A percentile compares a stretch with the other conserved stretches of the same genome.
phyloP scores from a whole-genome alignment of 148 eudicot species.

The Limonium bicolor region DNA sequence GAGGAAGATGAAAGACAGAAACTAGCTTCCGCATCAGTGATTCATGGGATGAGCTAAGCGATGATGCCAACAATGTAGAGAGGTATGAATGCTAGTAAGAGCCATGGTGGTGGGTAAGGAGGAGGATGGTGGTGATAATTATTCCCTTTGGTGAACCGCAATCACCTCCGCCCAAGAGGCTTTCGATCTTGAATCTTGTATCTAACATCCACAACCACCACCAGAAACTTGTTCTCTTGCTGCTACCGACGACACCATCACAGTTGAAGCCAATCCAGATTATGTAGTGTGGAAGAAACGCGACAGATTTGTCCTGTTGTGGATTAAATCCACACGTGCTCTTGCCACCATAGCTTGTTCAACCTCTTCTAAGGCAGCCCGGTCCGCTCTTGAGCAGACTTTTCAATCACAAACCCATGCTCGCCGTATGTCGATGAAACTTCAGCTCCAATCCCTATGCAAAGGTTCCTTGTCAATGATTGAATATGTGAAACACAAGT shows the following conservation, averaged over 20 bases:
- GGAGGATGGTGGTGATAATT: background rate
- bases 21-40: background rate
- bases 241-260: background rate
- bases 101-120: background rate
- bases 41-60: background rate
- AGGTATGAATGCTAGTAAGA: background rate
- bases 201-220: background rate
- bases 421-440: background rate
- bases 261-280: background rate
- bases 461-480: too few relatives aligned
- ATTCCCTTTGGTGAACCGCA: too few relatives aligned
- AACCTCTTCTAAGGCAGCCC: background rate
- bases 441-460: background rate
- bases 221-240: background rate
- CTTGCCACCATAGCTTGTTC: background rate
- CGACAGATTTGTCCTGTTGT: background rate
- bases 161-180: background rate
- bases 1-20: background rate
- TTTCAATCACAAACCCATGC: background rate
- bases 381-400: background rate
- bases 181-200: background rate
- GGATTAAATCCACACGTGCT: background rate
- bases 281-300: background rate
- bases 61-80: background rate
- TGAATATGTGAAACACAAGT: too few relatives aligned